A percentile compares a stretch with the other conserved stretches of the same genome.
Evolutionary conservation across 202 grass and related monocot species (phyloP).

Genomic region (Dendrocalamus latiflorus): DNA sequence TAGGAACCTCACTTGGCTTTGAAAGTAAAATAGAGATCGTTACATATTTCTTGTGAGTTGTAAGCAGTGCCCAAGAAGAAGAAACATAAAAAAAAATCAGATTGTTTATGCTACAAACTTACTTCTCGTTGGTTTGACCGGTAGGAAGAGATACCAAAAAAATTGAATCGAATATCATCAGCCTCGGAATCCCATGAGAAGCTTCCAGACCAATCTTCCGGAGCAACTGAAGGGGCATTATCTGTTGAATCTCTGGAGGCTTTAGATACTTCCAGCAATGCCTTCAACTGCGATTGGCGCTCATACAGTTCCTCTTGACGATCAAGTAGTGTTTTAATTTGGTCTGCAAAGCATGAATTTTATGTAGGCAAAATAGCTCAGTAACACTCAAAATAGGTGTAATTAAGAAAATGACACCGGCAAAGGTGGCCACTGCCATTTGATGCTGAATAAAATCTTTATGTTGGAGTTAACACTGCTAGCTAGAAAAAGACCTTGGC

Average conservation of each 20-base stretch:
- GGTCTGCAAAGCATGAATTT: conserved; percentile 35
- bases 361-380: background rate
- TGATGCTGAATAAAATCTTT: conserved; percentile 11
- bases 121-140: conserved; percentile 86
- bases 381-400: background rate
- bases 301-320: conserved; percentile 68
- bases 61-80: background rate
- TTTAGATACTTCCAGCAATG: conserved; percentile 60
- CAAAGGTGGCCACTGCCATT: background rate
- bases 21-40: too few species aligned
- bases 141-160: conserved; percentile 81
- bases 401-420: conserved; percentile 5
- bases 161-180: conserved; percentile 71
- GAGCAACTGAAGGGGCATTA: background rate
- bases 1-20: too few species aligned
- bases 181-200: conserved; percentile 72
- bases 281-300: conserved; percentile 61
- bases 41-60: too few species aligned
- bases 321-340: conserved; percentile 70
- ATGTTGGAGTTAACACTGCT: background rate
- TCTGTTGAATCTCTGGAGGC: conserved; percentile 16
- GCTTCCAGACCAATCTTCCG: conserved; percentile 64
- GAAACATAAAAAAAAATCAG: background rate
- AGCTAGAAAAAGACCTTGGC: background rate
- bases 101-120: conserved; percentile 21